Conservation (phyloP, 257 asterid species). For the Catharanthus roseus region DNA sequence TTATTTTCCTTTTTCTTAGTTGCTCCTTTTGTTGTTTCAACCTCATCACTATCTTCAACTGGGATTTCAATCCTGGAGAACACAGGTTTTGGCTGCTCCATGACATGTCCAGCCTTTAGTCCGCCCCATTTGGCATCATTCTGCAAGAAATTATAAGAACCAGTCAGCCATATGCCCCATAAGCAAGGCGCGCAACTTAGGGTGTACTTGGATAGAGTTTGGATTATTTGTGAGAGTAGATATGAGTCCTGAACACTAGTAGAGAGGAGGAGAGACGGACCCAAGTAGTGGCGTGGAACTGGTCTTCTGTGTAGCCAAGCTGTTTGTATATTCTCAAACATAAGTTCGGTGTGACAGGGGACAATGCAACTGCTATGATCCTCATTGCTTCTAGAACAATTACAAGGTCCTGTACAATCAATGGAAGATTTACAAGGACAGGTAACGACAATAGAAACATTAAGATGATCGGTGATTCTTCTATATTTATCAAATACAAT, state of each 20-base stretch:
- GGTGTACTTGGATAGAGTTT: too few species aligned
- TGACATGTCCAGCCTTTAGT: constrained; percentile 64
- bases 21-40: constrained; percentile 38
- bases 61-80: constrained; percentile 72
- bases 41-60: constrained; percentile 29
- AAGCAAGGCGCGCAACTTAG: too few species aligned
- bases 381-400: constrained; percentile 71
- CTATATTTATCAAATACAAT: background rate
- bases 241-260: too few species aligned
- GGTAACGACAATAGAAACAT: background rate
- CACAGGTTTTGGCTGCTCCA: constrained; percentile 68
- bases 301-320: constrained; percentile 81
- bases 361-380: constrained; percentile 71
- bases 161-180: constrained; percentile 1
- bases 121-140: constrained; percentile 87
- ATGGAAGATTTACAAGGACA: background rate
- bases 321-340: constrained; percentile 66
- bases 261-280: constrained; percentile 39
- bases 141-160: constrained; percentile 36
- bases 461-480: background rate
- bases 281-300: constrained; percentile 70
- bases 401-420: constrained; percentile 58
- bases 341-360: constrained; percentile 79
- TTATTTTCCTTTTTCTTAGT: constrained; percentile 39
- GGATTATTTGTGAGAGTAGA: too few species aligned